Percentiles rank a stretch among this genome's conserved stretches.
Evolutionary conservation across 2,329 filamentous ascomycete genomes (phyloP).

Genomic region (Aspergillus niger): DNA sequence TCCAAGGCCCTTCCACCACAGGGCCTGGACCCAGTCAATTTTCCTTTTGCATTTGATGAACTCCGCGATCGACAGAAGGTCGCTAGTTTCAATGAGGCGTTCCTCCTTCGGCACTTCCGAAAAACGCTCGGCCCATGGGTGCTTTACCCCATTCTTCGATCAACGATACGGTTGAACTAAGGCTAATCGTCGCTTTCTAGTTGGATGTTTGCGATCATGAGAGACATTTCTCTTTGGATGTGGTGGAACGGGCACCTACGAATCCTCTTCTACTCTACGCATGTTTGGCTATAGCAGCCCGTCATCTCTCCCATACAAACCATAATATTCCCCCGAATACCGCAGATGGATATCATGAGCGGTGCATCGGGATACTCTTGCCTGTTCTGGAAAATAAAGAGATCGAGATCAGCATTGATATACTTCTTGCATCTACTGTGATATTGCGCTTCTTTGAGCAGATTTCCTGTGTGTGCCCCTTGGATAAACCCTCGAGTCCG

Average conservation of each 20-base stretch:
- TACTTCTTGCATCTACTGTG: slow-evolving; percentile 37
- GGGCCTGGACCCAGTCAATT: slow-evolving; percentile 22
- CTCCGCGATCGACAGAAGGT: slow-evolving; percentile 29
- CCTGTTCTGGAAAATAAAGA: slow-evolving; percentile 35
- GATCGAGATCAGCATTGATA: slow-evolving; percentile 35
- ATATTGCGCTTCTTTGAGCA: slow-evolving; percentile 41
- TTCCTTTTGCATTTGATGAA: slow-evolving; percentile 21
- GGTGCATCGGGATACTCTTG: slow-evolving; percentile 38
- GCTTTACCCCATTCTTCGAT: slow-evolving; percentile 4
- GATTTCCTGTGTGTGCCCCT: slow-evolving; percentile 33
- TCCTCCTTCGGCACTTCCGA: slow-evolving; percentile 38
- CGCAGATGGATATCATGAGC: slow-evolving; percentile 38
- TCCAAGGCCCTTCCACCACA: slow-evolving; percentile 15
- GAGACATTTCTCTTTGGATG: slow-evolving; percentile 34
- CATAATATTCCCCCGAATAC: slow-evolving; percentile 30
- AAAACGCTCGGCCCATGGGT: slow-evolving; percentile 37
- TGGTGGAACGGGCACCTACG: slow-evolving; percentile 33
- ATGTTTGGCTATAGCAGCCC: slow-evolving; percentile 37
- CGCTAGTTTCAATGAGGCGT: slow-evolving; percentile 34
- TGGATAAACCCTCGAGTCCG: background rate
- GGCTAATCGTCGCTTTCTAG: slow-evolving; percentile 23
- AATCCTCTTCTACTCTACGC: slow-evolving; percentile 36
- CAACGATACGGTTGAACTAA: background rate
- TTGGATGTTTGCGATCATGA: slow-evolving; percentile 37
- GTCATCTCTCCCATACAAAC: slow-evolving; percentile 36